Conservation (phyloP, 805 yeast genomes). For the Cyberlindnera mycetangii region DNA sequence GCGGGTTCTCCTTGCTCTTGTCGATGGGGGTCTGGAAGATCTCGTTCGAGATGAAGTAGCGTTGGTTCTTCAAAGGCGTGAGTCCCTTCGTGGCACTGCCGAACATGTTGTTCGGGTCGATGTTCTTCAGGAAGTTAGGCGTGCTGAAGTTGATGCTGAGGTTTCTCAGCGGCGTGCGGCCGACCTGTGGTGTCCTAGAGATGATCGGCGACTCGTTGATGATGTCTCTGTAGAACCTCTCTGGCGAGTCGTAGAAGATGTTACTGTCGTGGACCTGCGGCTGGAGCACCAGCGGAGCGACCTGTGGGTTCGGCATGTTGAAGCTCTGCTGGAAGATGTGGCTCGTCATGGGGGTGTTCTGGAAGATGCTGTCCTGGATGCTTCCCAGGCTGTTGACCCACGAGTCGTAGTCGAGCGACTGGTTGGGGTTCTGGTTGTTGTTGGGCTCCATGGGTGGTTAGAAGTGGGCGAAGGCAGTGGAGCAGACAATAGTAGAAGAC, state of each 20-base stretch:
- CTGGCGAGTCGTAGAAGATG: slow-evolving; percentile 27
- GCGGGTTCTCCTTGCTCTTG: slow-evolving; percentile 10
- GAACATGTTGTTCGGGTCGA: slow-evolving; percentile 15
- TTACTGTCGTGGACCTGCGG: slow-evolving; percentile 12
- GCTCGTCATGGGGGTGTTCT: slow-evolving; percentile 26
- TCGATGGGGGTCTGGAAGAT: slow-evolving; percentile 23
- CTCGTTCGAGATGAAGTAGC: slow-evolving; percentile 17
- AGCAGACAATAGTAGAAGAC: too few species aligned
- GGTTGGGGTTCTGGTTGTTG: slow-evolving; percentile 11
- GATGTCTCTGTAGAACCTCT: slow-evolving; percentile 27
- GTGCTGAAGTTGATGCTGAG: slow-evolving; percentile 25
- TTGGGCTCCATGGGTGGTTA: background rate
- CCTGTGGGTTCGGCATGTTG: background rate
- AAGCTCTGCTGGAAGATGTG: slow-evolving; percentile 21
- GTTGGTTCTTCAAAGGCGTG: slow-evolving; percentile 28
- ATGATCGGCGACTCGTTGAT: slow-evolving; percentile 28
- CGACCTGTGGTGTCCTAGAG: slow-evolving; percentile 24
- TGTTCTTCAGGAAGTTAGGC: slow-evolving; percentile 25
- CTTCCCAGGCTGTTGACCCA: slow-evolving; percentile 28
- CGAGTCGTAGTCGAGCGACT: slow-evolving; percentile 26
- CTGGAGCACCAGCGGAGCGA: slow-evolving; percentile 4
- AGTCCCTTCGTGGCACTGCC: slow-evolving; percentile 13
- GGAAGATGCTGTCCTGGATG: slow-evolving; percentile 27
- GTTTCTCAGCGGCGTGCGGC: slow-evolving; percentile 27
- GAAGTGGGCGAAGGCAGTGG: background rate